Percentiles rank a stretch among this genome's conserved stretches.
phyloP scores from a whole-genome alignment of 805 yeast species.

The Candida arabinofermentans region DNA sequence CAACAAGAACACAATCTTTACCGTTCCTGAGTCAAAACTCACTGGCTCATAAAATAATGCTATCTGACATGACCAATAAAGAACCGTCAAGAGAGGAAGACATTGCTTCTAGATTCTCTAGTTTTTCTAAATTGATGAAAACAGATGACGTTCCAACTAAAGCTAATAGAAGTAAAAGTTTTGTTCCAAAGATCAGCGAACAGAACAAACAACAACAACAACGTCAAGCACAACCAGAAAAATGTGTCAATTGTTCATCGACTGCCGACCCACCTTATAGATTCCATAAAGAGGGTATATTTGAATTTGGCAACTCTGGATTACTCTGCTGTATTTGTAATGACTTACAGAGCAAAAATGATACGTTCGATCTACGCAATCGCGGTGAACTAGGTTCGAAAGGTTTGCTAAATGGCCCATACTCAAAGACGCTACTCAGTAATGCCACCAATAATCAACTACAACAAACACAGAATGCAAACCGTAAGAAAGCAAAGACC shows the following conservation, averaged over 20 bases:
- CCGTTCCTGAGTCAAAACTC: conserved; percentile 31
- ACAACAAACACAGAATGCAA: conserved; percentile 2
- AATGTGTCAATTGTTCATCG: conserved; percentile 31
- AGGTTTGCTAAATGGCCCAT: conserved; percentile 33
- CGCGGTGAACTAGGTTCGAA: conserved; percentile 31
- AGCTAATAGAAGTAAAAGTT: conserved; percentile 30
- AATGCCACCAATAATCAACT: background rate
- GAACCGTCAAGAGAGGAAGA: conserved; percentile 23
- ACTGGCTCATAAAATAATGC: conserved; percentile 29
- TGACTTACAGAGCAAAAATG: conserved; percentile 19
- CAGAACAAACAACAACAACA: conserved; percentile 1
- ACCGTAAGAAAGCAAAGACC: conserved; percentile 12
- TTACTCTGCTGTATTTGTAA: conserved; percentile 29
- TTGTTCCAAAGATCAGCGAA: conserved; percentile 15
- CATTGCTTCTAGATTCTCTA: conserved; percentile 29
- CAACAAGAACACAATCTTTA: conserved; percentile 34
- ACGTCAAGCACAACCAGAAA: conserved; percentile 3
- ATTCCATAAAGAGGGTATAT: conserved; percentile 31
- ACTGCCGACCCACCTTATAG: conserved; percentile 29
- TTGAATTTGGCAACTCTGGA: conserved; percentile 33
- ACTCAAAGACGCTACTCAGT: conserved; percentile 9
- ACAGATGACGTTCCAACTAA: conserved; percentile 23
- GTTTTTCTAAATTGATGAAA: conserved; percentile 25
- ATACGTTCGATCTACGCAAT: conserved; percentile 22
- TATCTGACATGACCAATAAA: conserved; percentile 23